These are phyloP conservation scores for Microthlaspi erraticum DNA, from an alignment of 345 rosid species.

Conservation along the genomic window DNA sequence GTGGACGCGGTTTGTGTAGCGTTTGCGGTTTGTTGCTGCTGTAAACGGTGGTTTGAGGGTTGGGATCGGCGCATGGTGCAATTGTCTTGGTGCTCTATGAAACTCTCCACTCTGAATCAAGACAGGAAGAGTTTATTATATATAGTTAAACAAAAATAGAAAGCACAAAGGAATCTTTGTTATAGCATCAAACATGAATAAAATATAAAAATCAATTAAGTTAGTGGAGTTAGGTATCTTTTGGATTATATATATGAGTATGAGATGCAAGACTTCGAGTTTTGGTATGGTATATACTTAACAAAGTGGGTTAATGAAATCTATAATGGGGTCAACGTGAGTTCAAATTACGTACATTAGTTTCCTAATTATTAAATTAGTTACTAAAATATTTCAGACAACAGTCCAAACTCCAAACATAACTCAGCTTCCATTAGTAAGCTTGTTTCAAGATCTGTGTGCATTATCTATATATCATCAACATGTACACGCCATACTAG, in stretches of 20 bases:
- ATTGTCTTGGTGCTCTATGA: conserved; percentile 95
- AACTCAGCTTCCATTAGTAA: conserved; percentile 32
- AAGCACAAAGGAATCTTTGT: conserved; percentile 36
- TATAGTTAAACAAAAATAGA: background rate
- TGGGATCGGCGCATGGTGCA: conserved; percentile 71
- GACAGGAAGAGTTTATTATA: conserved; percentile 21
- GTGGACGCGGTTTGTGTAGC: conserved; percentile 49
- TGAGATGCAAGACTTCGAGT: conserved; percentile 37
- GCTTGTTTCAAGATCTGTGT: conserved; percentile 30
- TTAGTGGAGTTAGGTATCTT: conserved; percentile 47
- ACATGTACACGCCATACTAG: conserved; percentile 42
- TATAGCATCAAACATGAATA: background rate
- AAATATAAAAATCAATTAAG: conserved; percentile 23
- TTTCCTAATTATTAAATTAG: conserved; percentile 11
- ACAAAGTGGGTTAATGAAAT: conserved; percentile 37
- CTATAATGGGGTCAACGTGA: conserved; percentile 40
- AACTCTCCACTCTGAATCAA: conserved; percentile 85
- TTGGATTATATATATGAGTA: conserved; percentile 27
- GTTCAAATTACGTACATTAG: conserved; percentile 20
- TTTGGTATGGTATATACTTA: conserved; percentile 34
- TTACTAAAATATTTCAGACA: conserved; percentile 6
- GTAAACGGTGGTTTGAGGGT: conserved; percentile 50
- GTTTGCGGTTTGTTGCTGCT: conserved; percentile 44
- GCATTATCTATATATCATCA: conserved; percentile 15
- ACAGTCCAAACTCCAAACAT: conserved; percentile 34